Percentiles rank a stretch among this genome's conserved stretches.
These are phyloP conservation scores for Pichia deserticola DNA, from an alignment of 805 yeast species.

Conservation along the genomic window DNA sequence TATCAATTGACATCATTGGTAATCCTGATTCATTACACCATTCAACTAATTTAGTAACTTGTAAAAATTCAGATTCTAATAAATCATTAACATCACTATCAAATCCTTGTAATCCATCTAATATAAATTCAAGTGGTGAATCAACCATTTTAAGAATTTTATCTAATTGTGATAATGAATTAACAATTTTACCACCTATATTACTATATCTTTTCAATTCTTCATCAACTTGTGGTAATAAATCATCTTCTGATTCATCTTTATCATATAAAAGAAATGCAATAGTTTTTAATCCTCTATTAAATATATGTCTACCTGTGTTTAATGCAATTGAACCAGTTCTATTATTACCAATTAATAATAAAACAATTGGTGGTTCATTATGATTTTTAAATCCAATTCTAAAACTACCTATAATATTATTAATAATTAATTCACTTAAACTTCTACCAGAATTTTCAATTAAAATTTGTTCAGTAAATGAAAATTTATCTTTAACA, in stretches of 20 bases:
- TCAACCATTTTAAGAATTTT: constrained; percentile 36
- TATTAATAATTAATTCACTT: constrained; percentile 47
- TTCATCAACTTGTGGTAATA: constrained; percentile 28
- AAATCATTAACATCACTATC: constrained; percentile 63
- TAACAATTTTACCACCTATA: constrained; percentile 63
- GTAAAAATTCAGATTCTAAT: constrained; percentile 34
- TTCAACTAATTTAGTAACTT: constrained; percentile 39
- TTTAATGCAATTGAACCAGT: constrained; percentile 73
- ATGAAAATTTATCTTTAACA: constrained; percentile 44
- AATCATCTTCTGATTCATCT: constrained; percentile 34
- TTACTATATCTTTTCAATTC: constrained; percentile 51
- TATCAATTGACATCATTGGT: constrained; percentile 59
- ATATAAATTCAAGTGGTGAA: constrained; percentile 68
- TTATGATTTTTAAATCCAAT: constrained; percentile 63
- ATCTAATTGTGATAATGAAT: constrained; percentile 30
- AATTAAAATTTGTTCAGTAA: constrained; percentile 36
- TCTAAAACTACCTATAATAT: constrained; percentile 65
- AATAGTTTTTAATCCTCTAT: constrained; percentile 65
- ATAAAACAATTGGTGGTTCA: constrained; percentile 67
- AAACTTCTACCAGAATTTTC: constrained; percentile 70
- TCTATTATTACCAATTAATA: constrained; percentile 65
- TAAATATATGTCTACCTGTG: constrained; percentile 69
- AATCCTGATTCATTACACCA: constrained; percentile 57
- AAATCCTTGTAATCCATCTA: constrained; percentile 83
- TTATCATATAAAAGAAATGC: constrained; percentile 36